These are phyloP conservation scores for Sonneratia alba DNA, from an alignment of 345 rosid species.

Conservation along the genomic window DNA sequence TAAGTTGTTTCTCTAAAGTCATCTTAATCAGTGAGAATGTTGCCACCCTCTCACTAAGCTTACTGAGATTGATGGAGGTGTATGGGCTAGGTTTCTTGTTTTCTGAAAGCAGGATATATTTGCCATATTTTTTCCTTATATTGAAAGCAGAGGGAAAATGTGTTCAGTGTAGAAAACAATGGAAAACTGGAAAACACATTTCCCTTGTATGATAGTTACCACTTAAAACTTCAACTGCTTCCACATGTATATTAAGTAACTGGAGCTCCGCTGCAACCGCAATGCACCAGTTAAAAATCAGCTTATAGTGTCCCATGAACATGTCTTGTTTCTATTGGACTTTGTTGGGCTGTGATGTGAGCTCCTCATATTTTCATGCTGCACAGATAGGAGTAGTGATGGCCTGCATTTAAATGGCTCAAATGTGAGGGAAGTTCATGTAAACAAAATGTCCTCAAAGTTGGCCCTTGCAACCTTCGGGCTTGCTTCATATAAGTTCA, in stretches of 20 bases:
- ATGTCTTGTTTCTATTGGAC: neutral
- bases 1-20: conserved; percentile 12
- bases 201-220: neutral
- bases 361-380: neutral
- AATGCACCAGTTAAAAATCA: no score
- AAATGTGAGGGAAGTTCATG: conserved; percentile 1
- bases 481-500: conserved; percentile 72
- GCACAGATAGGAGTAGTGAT: conserved; percentile 30
- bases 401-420: conserved; percentile 13
- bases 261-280: neutral
- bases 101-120: neutral
- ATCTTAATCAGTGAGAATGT: neutral
- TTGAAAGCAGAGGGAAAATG: neutral
- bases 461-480: conserved; percentile 62
- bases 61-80: neutral
- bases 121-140: neutral
- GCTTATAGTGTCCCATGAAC: neutral
- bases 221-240: neutral
- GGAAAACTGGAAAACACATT: neutral
- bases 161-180: neutral
- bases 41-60: neutral
- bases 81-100: no score
- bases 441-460: conserved; percentile 23
- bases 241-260: neutral
- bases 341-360: neutral